Evolutionary conservation across 1,284 basidiomycete genomes (phyloP), one percentile per base, ranked within the genome.

Genomic region (Blastosporella zonata): DNA sequence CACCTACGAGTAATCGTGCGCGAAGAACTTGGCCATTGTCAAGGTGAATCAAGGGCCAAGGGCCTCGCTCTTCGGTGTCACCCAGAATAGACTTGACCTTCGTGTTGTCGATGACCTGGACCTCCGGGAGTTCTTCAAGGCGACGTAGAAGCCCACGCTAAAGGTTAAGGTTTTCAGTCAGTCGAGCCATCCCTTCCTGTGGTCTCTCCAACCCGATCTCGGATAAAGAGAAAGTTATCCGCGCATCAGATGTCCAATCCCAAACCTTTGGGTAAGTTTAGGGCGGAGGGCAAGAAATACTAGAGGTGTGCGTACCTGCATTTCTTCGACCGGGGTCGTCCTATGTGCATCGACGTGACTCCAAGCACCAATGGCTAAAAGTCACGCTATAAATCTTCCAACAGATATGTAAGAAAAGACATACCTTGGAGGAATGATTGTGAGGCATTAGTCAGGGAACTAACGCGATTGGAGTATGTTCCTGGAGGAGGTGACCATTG

Each of bases 81-180:
- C 66, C 62, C 6, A 67, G 60, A 38, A 94, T 91, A 4, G 72
- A 72, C 33, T 77, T 72, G 15, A 93, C 90, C 58, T 80, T 87
- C 39, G 80, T 79, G 37, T 79, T 79, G 60, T 92, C 84, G 10
- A 83, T 57, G 2, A 93, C 56, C 29, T 79, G 65, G 0, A 90
- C 67, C 12, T 66, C 59, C 2, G 74, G 68, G 9, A 69, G 54
- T 7, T 56, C 57, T 3, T 71, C 67, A 2, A 91, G 69, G 56
- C 77, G 75, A 1, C 73, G 74, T 17, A 96, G 72, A 20, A 93
- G 78, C 0, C 81, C 91, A 5, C 87, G 81, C 67, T 97, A 94
- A 1, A 97, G 74, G 62, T 97, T 97, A 38, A 93, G 72, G 62
- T 94, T 96, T 66, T 97, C 94, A 0, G 87, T 91, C 62, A 97